Conservation (phyloP, 2,329 filamentous ascomycete genomes). For the Penicillium sclerotiorum region DNA sequence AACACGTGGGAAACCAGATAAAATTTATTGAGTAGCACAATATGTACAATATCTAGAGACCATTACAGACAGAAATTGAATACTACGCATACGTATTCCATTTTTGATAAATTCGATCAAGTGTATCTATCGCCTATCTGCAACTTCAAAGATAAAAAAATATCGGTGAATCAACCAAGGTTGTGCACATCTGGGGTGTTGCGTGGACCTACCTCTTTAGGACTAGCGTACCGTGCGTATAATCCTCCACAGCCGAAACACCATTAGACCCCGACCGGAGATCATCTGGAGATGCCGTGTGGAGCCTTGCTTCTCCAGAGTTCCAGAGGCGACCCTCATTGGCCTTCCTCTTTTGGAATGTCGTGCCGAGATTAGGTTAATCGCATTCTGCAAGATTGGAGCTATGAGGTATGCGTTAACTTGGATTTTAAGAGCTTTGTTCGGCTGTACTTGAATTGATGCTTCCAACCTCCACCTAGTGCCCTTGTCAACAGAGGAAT, state of each 20-base stretch:
- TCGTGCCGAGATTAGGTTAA: conserved; percentile 17
- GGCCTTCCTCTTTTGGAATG: conserved; percentile 18
- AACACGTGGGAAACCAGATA: no score
- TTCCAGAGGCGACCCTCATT: conserved; percentile 4
- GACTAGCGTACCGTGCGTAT: conserved; percentile 10
- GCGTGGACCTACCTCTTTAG: conserved; percentile 25
- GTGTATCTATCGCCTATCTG: no score
- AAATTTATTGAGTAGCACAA: no score
- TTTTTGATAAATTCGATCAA: no score
- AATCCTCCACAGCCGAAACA: background rate
- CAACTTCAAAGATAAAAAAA: no score
- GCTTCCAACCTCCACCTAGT: conserved; percentile 4
- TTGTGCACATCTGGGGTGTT: background rate
- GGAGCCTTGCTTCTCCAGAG: conserved; percentile 13
- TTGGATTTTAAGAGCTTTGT: conserved; percentile 17
- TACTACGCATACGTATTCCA: no score
- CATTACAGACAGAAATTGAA: no score
- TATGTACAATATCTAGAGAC: no score
- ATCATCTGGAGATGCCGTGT: conserved; percentile 19
- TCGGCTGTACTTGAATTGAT: conserved; percentile 13
- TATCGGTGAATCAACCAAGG: no score
- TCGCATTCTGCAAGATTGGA: conserved; percentile 2
- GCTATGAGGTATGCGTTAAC: conserved; percentile 3
- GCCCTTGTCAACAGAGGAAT: background rate
- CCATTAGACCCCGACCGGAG: background rate